Conservation (phyloP, 73 alveolate species). For the Tetrahymena thermophila region DNA sequence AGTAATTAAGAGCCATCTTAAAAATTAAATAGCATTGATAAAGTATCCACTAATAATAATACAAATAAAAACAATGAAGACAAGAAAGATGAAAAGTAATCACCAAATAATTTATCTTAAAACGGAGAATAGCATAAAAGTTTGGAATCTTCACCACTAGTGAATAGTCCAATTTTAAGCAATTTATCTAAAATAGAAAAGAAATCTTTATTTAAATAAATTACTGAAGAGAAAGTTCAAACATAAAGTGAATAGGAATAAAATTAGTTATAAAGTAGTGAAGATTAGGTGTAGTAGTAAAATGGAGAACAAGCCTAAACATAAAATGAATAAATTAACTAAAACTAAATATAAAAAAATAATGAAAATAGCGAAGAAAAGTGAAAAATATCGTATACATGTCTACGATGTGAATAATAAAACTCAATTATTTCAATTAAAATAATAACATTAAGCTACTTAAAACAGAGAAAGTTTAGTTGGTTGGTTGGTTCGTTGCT, state of each 20-base stretch:
- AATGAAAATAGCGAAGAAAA: neutral
- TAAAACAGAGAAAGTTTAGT: neutral
- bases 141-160: neutral
- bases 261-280: neutral
- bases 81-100: neutral
- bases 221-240: neutral
- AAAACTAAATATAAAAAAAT: too few species aligned
- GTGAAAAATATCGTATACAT: neutral
- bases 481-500: too few species aligned
- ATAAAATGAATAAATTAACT: neutral
- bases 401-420: too few species aligned
- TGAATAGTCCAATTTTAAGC: neutral
- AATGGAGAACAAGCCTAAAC: neutral
- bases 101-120: neutral
- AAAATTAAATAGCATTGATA: neutral
- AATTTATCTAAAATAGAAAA: neutral
- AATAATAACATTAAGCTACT: neutral
- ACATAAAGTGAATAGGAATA: neutral
- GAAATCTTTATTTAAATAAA: neutral
- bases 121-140: neutral
- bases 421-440: neutral
- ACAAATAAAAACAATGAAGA: neutral
- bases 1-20: neutral
- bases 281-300: neutral
- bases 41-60: neutral